Conservation (phyloP, 176 grass and related monocot genomes). For the Zea luxurians region DNA sequence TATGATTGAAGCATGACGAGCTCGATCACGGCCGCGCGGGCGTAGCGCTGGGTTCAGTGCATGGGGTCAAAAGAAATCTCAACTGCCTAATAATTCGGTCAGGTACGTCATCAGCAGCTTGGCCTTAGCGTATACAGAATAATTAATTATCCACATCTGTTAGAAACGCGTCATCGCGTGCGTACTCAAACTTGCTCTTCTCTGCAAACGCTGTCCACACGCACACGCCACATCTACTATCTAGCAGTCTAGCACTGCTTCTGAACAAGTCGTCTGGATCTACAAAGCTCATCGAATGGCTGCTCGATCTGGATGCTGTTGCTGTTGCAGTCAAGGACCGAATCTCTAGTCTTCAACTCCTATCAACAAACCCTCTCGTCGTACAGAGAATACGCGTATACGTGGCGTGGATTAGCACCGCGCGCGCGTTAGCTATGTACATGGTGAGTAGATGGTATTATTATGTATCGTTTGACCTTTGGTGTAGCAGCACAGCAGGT, state of each 20-base stretch:
- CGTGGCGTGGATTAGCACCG: not conserved
- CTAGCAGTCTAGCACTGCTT: too few species aligned
- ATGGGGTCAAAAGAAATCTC: too few species aligned
- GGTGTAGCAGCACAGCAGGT: too few species aligned
- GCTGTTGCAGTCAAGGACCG: slow-evolving; percentile 8
- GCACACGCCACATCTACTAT: not conserved
- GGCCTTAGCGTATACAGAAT: not conserved
- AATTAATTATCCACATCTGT: not conserved
- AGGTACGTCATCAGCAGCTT: not conserved
- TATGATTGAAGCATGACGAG: too few species aligned
- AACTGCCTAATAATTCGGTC: too few species aligned
- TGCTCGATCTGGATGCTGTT: slow-evolving; percentile 8
- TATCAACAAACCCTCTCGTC: not conserved
- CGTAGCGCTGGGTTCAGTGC: too few species aligned
- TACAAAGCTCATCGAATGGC: not conserved
- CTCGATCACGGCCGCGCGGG: too few species aligned
- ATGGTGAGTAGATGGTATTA: not conserved
- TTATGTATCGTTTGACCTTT: slow-evolving; percentile 29
- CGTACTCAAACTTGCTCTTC: not conserved
- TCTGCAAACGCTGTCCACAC: not conserved
- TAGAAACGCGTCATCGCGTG: slow-evolving; percentile 38
- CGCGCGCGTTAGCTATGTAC: not conserved
- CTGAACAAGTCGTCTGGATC: slow-evolving; percentile 17
- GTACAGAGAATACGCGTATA: not conserved
- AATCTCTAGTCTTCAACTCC: slow-evolving; percentile 4